Evolutionary conservation across 2,329 filamentous ascomycete species (phyloP), one percentile per base, ranked within the genome.

Genomic region (Ophiocordyceps polyrhachis-furcata): DNA sequence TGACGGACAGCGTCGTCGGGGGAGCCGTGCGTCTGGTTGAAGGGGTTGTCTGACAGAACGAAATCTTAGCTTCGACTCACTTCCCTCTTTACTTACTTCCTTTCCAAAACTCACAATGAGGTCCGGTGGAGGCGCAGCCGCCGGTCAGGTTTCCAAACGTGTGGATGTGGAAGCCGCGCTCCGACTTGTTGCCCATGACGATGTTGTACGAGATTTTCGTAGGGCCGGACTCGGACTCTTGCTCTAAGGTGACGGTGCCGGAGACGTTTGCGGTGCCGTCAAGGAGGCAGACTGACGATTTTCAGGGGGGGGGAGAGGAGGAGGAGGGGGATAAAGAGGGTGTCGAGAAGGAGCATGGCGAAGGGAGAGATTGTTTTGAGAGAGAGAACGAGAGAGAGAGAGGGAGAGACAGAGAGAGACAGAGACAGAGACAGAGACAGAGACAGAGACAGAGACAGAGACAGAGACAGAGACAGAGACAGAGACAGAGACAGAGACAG

Each of bases 121-220:
- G 89, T 45, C 91, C 91, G 54, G 91, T 91, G 54, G 84, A 93
- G 54, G 89, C 96, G 83, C 91, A 98, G 66, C 91, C 91, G 71
- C 96, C 98, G 75, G 91, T 96, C 78, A 96, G 96, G 77, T 96
- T 91, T 65, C 91, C 91, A 61, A 94, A 98, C 66, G 91, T 85
- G 74, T 98, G 91, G 62, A 98, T 80, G 76, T 98, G 91, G 76
- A 96, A 87, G 67, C 86, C 91, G 69, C 91, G 89, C 79, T 93
- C 79, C 61, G 89, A 88, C 65, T 93, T 93, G 69, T 95, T 74
- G 68, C 91, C 89, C 50, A 75, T 74, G 68, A 98, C 74, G 68
- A 98, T 87, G 69, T 95, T 78, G 81, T 84, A 96, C 61, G 81
- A 76, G 71, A 96, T 75, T 65, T 74, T 88, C 62, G 91, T 96